Percentiles rank a stretch among this genome's conserved stretches.
phyloP scores from a whole-genome alignment of 768 basidiomycete genomes.

The Tricholoma sp. region DNA sequence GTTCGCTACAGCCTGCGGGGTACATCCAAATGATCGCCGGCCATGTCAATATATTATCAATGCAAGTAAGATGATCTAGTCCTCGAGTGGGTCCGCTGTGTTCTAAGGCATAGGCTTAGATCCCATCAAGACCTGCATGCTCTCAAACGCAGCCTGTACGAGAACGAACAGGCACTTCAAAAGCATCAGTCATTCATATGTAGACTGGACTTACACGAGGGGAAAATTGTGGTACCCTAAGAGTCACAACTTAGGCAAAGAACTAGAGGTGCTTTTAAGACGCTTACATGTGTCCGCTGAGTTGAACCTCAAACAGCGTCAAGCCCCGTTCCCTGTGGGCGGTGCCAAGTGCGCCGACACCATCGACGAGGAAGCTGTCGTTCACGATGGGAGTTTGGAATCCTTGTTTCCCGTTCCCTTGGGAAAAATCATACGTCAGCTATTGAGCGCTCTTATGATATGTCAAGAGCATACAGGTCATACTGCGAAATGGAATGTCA shows the following conservation, averaged over 20 bases:
- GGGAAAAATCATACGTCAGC: not conserved
- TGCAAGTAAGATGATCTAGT: too few relatives aligned
- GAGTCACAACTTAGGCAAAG: not conserved
- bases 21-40: too few relatives aligned
- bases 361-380: conserved; percentile 69
- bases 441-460: not conserved
- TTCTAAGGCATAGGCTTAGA: conserved; percentile 44
- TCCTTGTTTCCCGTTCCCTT: conserved; percentile 62
- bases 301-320: conserved; percentile 59
- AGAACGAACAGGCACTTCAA: not conserved
- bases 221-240: conserved; percentile 62
- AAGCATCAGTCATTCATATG: not conserved
- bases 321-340: conserved; percentile 63
- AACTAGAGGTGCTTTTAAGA: not conserved
- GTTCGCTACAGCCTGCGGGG: too few relatives aligned
- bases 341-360: conserved; percentile 61
- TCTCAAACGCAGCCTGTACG: conserved; percentile 60
- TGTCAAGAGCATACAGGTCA: conserved; percentile 32
- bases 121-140: conserved; percentile 65
- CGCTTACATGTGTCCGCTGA: conserved; percentile 69
- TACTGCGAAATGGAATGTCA: conserved; percentile 20
- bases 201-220: conserved; percentile 40
- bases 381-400: conserved; percentile 64
- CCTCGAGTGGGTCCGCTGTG: too few relatives aligned
- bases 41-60: too few relatives aligned